phyloP scores from a whole-genome alignment of 2,329 filamentous ascomycete genomes.

The Fusarium odoratissimum region DNA sequence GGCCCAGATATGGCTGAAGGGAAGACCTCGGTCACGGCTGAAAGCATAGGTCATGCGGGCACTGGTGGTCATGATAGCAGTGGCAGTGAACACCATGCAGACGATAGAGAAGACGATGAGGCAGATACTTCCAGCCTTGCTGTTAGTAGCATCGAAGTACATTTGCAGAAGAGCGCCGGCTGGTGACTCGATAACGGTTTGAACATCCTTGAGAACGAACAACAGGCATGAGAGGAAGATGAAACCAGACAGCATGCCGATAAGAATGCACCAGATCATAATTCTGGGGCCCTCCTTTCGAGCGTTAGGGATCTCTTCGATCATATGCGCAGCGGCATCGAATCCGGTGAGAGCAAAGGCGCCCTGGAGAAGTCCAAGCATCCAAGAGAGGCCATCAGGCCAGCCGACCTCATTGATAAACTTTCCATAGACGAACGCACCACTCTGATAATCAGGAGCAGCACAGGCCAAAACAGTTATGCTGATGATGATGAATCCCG shows the following conservation, averaged over 20 bases:
- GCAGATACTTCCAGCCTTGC: slow-evolving; percentile 70
- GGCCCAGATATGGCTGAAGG: slow-evolving; percentile 69
- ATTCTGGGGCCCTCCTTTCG: slow-evolving; percentile 71
- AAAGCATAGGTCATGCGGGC: slow-evolving; percentile 77
- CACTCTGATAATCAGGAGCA: slow-evolving; percentile 72
- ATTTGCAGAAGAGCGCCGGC: slow-evolving; percentile 72
- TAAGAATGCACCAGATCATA: slow-evolving; percentile 73
- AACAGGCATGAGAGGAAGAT: slow-evolving; percentile 72
- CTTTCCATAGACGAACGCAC: slow-evolving; percentile 71
- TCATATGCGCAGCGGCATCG: slow-evolving; percentile 60
- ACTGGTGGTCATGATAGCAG: slow-evolving; percentile 73
- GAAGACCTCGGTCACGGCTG: slow-evolving; percentile 73
- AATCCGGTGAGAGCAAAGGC: slow-evolving; percentile 62
- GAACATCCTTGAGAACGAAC: slow-evolving; percentile 70
- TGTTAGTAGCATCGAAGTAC: slow-evolving; percentile 72
- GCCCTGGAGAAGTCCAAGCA: slow-evolving; percentile 65
- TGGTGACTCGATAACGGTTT: slow-evolving; percentile 65
- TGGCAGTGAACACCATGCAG: slow-evolving; percentile 73
- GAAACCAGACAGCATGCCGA: slow-evolving; percentile 70
- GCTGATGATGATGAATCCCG: slow-evolving; percentile 75
- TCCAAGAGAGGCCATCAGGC: slow-evolving; percentile 73
- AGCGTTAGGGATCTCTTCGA: slow-evolving; percentile 67
- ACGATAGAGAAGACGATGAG: slow-evolving; percentile 74
- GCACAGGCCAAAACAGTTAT: slow-evolving; percentile 76
- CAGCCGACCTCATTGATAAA: slow-evolving; percentile 78